Base-by-base conservation (phyloP, 2,329 filamentous ascomycete genomes). In the Arthrobotrys entomopaga region DNA sequence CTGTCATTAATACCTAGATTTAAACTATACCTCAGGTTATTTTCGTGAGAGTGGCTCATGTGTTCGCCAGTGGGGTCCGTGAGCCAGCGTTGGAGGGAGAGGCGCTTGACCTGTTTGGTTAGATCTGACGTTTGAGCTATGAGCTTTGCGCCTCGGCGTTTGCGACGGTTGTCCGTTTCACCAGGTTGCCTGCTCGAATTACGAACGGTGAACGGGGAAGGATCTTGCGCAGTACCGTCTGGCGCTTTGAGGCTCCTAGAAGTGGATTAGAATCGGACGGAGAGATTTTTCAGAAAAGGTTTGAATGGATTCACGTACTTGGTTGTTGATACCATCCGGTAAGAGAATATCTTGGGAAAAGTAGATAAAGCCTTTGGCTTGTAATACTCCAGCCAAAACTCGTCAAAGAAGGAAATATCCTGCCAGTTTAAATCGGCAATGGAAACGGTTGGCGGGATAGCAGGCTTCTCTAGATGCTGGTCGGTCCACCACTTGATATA, bases 331-430 rank as follows among this genome's bases (percentile, higher is more conserved):
- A 94, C 96, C 86, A 98, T 91, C 80, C 91, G 93, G 82, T 91
- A 97, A 0, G 92, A 88, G 80, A 97, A 97, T 80, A 97, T 91
- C 80, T 97, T 99, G 13, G 89, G 87, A 77, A 98, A 92, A 0
- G 92, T 95, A 0, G 95, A 97, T 0, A 98, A 83, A 0, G 91
- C 91, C 6, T 91, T 86, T 0, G 95, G 95, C 13, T 93, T 89
- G 80, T 99, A 99, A 81, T 97, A 98, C 80, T 99, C 95, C 6
- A 95, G 85, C 95, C 95, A 99, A 81, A 97, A 99, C 48, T 69
- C 71, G 19, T 75, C 71, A n/a, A 65, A 34, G 52, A 65, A 67
- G 15, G 63, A 63, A n/a, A 74, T 64, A 50, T 67, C 70, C 6
- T 22, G 52, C 22, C 65, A 59, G n/a, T 74, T 59, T 43, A 71